These are phyloP conservation scores for Austropuccinia psidii DNA, from an alignment of 1,284 basidiomycete genomes.

Conservation along the genomic window DNA sequence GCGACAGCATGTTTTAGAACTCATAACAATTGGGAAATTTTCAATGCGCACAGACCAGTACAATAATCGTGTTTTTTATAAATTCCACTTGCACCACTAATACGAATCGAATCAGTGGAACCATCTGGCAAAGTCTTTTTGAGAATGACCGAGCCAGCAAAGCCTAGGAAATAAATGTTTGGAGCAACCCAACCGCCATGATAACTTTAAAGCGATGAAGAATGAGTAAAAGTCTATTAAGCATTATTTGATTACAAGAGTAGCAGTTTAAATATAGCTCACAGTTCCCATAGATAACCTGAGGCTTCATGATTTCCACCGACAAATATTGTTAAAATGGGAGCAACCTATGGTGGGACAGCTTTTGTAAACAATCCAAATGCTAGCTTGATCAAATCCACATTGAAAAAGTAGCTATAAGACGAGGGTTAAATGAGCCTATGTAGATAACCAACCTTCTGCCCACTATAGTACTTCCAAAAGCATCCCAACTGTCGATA, in stretches of 20 bases:
- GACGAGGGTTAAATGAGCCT: background rate
- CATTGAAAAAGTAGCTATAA: background rate
- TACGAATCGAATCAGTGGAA: constrained; percentile 60
- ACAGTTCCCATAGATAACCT: constrained; percentile 95
- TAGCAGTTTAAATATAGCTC: constrained; percentile 45
- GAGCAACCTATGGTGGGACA: constrained; percentile 53
- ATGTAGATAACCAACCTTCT: constrained; percentile 49
- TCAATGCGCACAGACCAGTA: constrained; percentile 54
- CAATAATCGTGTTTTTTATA: constrained; percentile 74
- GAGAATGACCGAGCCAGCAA: constrained; percentile 79
- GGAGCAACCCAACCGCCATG: constrained; percentile 63
- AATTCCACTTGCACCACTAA: constrained; percentile 87
- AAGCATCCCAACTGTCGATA: constrained; percentile 78
- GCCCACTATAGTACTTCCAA: constrained; percentile 73
- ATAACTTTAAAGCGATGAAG: constrained; percentile 37
- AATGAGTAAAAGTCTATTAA: background rate
- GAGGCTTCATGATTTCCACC: constrained; percentile 98
- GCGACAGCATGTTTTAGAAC: background rate
- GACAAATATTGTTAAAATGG: constrained; percentile 83
- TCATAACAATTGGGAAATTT: background rate
- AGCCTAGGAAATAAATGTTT: constrained; percentile 93
- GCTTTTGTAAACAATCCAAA: constrained; percentile 21
- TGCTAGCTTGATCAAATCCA: constrained; percentile 5
- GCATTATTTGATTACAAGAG: constrained; percentile 8
- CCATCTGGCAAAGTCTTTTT: constrained; percentile 43